Evolutionary conservation across 805 yeast genomes (phyloP).

Genomic region (Metschnikowia shivogae): DNA sequence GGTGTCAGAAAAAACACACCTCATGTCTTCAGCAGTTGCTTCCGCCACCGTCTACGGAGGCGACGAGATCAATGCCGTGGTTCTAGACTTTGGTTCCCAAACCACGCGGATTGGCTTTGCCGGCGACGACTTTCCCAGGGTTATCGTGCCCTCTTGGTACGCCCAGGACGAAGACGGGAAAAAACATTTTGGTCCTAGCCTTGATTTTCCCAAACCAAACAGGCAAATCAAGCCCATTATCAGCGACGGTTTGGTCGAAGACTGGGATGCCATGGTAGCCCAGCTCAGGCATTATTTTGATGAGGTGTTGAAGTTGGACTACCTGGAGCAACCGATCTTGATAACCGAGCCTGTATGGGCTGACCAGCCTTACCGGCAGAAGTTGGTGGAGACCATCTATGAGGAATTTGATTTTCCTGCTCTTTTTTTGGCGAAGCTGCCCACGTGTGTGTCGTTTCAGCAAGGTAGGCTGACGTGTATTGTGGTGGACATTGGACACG

Average conservation of each 20-base stretch:
- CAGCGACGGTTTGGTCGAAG: slow-evolving; percentile 58
- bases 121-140: slow-evolving; percentile 84
- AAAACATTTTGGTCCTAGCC: slow-evolving; percentile 37
- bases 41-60: slow-evolving; percentile 30
- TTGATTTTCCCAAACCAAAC: slow-evolving; percentile 48
- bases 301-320: slow-evolving; percentile 46
- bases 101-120: slow-evolving; percentile 85
- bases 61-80: slow-evolving; percentile 88
- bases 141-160: slow-evolving; percentile 68
- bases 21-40: slow-evolving; percentile 15
- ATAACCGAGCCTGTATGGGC: slow-evolving; percentile 90
- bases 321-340: slow-evolving; percentile 68
- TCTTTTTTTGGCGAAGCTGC: slow-evolving; percentile 71
- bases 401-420: slow-evolving; percentile 76
- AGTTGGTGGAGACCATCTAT: slow-evolving; percentile 65
- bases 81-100: slow-evolving; percentile 86
- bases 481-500: slow-evolving; percentile 84
- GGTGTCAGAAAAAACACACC: not conserved
- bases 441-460: slow-evolving; percentile 86
- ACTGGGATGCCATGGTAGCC: slow-evolving; percentile 82
- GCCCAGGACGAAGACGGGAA: slow-evolving; percentile 21
- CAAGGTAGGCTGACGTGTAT: slow-evolving; percentile 84
- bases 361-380: slow-evolving; percentile 57
- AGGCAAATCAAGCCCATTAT: slow-evolving; percentile 55
- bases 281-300: slow-evolving; percentile 66